Base-by-base conservation (phyloP, 2,329 filamentous ascomycete genomes). In the Mariannaea elegans region DNA sequence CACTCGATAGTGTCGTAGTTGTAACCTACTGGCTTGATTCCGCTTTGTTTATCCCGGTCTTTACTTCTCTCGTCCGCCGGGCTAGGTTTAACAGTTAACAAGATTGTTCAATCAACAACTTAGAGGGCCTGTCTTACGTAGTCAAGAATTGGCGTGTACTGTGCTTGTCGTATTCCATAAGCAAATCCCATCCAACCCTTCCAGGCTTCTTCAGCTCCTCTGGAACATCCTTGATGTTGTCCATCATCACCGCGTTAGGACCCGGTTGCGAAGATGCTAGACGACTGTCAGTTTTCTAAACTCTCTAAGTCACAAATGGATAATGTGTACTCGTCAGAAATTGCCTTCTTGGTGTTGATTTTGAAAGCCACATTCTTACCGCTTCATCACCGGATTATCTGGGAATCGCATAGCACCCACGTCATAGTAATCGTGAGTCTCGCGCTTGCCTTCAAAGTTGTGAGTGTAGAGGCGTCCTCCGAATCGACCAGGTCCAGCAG, bases 391-490 rank as follows among this genome's bases (percentile, higher is more conserved):
- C 0, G 27, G 23, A 4, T 64, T 65, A 3, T 64, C 34, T 1
- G 63, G 63, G 2, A 63, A 63, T 23, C 60, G 21, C 63, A 65
- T 53, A 1, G 64, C 60, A 1, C 63, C 64, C 3, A 65, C 47
- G 1, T 63, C 56, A 16, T 61, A 63, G 1, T 63, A 65, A 29
- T 66, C 64, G 3, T 65, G 64, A 7, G 34, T 24, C 2, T 57
- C 44, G 1, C 27, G 16, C 13, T 27, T 10, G 1, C 32, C 21
- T 23, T 16, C 19, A 31, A 65, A 66, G 14, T 64, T 19, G 14
- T 65, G 56, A 10, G 64, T 65, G 18, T 57, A 65, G 1, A 65
- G 18, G 2, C 63, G 63, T 0, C 64, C 60, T 2, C 64, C 64
- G 2, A 64, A 34, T 2, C 63, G 29, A 0, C 61, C 14, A 4